Evolutionary conservation across 768 basidiomycete species (phyloP), one percentile per base, ranked within the genome.

Genomic region (Tricholoma hemisulphureum): DNA sequence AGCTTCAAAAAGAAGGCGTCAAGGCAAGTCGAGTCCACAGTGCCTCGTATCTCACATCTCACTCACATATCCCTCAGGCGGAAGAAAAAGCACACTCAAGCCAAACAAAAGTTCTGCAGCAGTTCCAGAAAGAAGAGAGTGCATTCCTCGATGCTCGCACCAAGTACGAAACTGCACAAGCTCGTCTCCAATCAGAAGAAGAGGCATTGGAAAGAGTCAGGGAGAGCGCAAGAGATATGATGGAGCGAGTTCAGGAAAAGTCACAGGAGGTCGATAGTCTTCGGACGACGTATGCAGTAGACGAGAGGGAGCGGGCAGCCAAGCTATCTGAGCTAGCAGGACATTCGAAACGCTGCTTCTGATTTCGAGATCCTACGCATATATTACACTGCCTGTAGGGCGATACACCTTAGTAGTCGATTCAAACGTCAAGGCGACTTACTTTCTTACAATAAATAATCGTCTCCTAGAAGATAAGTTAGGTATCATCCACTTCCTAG

Each of bases 251-350:
- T 53, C 80, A 84, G 51, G 85, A 85, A 55, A 92, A 91, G 76
- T 80, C 81, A n/a, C 78, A 82, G 54, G 88, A 92, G 64, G 80
- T 93, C 2, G 88, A 92, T 62, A 78, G 79, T 60, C 68, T 92
- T 52, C 75, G 89, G 28, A 74, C 77, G 18, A 78, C 84, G 63
- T 86, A 87, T 66, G 82, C 81, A 32, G 84, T 84, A 7, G 90
- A 92, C 62, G 90, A 91, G 75, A 78, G 82, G 55, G 87, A 88
- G 69, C 75, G 87, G 45, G 80, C 79, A 56, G 77, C 76, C 4
- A 84, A 78, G 66, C 62, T 85, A 18, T 69, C 62, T 2, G 68
- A 80, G 59, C 67, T 86, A 16, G 24, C 56, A 32, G 50, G 31
- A 29, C 50, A 51, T 45, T 37, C 50, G 18, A 28, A 13, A 6